phyloP scores from a whole-genome alignment of 2,329 filamentous ascomycete genomes.

The Penicillium sp. region DNA sequence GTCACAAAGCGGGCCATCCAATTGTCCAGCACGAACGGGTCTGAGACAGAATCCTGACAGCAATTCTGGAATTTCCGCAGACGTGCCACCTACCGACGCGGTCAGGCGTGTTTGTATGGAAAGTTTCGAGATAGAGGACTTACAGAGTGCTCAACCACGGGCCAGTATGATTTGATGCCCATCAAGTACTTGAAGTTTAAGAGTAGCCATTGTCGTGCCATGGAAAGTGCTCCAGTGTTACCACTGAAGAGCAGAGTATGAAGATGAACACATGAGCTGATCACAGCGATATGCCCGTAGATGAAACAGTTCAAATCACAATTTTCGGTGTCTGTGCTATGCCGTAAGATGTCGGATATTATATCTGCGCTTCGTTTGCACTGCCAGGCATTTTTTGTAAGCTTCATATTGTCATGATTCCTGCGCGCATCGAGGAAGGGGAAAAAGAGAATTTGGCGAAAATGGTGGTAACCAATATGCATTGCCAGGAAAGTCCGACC shows the following conservation, averaged over 20 bases:
- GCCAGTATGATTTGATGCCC: slow-evolving; percentile 17
- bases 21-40: slow-evolving; percentile 18
- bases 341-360: slow-evolving; percentile 15
- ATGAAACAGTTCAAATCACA: slow-evolving; percentile 19
- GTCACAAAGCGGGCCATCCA: slow-evolving; percentile 22
- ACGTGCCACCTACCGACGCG: slow-evolving; percentile 8
- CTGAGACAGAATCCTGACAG: slow-evolving; percentile 14
- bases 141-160: slow-evolving; percentile 16
- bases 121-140: background rate
- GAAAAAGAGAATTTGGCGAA: slow-evolving; percentile 20
- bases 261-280: slow-evolving; percentile 20
- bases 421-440: slow-evolving; percentile 15
- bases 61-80: slow-evolving; percentile 18
- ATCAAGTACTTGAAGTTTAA: slow-evolving; percentile 20
- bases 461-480: slow-evolving; percentile 20
- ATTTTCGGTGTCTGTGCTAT: slow-evolving; percentile 9
- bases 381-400: slow-evolving; percentile 1
- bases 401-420: background rate
- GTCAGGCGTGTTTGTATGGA: background rate
- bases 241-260: slow-evolving; percentile 17
- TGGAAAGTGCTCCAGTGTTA: slow-evolving; percentile 5
- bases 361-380: slow-evolving; percentile 15
- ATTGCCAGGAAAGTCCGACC: slow-evolving; percentile 18
- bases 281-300: slow-evolving; percentile 17
- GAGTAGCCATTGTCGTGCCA: slow-evolving; percentile 13